Evolutionary conservation across 2,329 filamentous ascomycete species (phyloP), one percentile per base, ranked within the genome.

Genomic region (Fusarium concolor): DNA sequence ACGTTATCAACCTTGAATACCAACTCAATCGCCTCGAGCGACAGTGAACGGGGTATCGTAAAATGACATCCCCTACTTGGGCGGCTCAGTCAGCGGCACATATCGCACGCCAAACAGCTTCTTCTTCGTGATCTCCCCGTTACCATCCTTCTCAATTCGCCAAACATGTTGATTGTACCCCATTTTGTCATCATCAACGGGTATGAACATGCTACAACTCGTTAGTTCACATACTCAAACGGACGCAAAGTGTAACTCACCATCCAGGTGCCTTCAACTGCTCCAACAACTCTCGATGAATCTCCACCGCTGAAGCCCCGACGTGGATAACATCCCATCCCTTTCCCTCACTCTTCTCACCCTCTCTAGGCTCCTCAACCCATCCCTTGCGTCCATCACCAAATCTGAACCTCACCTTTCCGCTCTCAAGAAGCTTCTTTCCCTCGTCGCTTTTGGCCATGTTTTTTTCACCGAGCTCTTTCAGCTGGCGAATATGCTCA

Each of bases 291-390:
- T 87, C 86, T 18, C 86, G 76, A 76, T 97, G 94, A 55, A 97
- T 80, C 74, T 89, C 86, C 24, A 81, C 86, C 1, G 95, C 95
- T 10, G 93, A 92, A 1, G 96, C 96, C 0, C 96, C 96, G 4
- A 98, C 96, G 76, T 98, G 96, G 62, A 99, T 98, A 4, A 92
- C 94, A 84, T 98, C 93, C 84, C 95, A 99, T 0, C 89, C 85
- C 29, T 78, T 80, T 64, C 80, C 84, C 14, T 82, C 80, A 56
- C 83, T 83, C 8, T 83, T 84, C 43, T 79, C 78, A 3, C 81
- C 87, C 73, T 74, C 80, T 57, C 79, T 74, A 2, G 75, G 65
- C 12, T 74, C 70, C 71, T 85, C 86, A 3, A 83, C 74, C 54
- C 86, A 90, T 2, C 91, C 91, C 65, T 86, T 84, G 7, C 92